A percentile compares a stretch with the other conserved stretches of the same genome.
Evolutionary conservation across 108 stramenopile species (phyloP).

Genomic region (Pseudonitzschia delicatissima): DNA sequence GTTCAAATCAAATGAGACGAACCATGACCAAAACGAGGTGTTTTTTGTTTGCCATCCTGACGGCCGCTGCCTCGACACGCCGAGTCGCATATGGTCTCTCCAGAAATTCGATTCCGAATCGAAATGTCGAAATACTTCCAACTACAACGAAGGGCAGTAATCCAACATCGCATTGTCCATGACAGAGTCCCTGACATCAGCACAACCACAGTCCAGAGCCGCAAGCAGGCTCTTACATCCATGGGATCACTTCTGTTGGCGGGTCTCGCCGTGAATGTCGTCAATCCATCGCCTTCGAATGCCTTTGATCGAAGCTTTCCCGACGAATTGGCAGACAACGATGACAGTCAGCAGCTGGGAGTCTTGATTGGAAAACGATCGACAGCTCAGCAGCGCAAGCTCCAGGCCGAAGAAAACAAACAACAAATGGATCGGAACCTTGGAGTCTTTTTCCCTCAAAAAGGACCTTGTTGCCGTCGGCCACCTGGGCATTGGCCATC

Average conservation of each 20-base stretch:
- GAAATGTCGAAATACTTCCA: neutral
- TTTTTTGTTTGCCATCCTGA: no score
- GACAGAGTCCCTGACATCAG: neutral
- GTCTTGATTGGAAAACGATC: conserved; percentile 34
- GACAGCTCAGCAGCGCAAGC: conserved; percentile 32
- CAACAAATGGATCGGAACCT: conserved; percentile 33
- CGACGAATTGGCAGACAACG: conserved; percentile 38
- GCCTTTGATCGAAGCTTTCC: conserved; percentile 61
- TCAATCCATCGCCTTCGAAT: conserved; percentile 18
- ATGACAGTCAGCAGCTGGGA: conserved; percentile 29
- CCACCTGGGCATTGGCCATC: conserved; percentile 64
- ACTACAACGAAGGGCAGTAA: neutral
- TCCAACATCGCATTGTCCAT: no score
- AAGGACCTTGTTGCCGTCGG: conserved; percentile 45
- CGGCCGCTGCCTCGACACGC: no score
- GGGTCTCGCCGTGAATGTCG: neutral
- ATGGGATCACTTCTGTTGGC: neutral
- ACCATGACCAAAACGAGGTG: no score
- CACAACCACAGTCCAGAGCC: neutral
- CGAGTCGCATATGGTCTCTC: neutral
- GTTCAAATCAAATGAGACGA: no score
- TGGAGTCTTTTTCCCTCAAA: conserved; percentile 9
- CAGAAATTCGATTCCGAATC: neutral
- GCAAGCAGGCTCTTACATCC: conserved; percentile 1
- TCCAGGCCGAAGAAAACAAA: conserved; percentile 13